A percentile compares a stretch with the other conserved stretches of the same genome.
phyloP scores from a whole-genome alignment of 1,284 basidiomycete species.

The Ceratobasidium sp. region DNA sequence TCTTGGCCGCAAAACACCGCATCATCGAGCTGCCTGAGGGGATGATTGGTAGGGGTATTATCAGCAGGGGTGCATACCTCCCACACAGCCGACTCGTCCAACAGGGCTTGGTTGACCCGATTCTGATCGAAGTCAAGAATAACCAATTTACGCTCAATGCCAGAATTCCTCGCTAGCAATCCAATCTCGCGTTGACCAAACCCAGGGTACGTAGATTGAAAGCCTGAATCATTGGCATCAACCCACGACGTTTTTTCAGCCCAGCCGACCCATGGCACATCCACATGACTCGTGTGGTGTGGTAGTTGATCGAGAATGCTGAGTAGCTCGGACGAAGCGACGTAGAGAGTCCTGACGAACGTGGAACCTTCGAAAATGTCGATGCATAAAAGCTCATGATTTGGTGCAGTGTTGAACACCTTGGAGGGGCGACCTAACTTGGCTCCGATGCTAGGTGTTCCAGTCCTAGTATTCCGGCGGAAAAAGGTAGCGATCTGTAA shows the following conservation, averaged over 20 bases:
- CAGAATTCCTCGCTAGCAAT: neutral
- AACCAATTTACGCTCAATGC: neutral
- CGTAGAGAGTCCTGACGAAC: neutral
- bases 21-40: neutral
- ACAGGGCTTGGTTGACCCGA: too few relatives aligned
- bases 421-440: neutral
- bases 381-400: neutral
- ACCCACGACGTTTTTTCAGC: neutral
- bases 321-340: neutral
- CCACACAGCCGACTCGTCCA: too few relatives aligned
- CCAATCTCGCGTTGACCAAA: neutral
- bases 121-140: neutral
- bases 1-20: neutral
- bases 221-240: neutral
- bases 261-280: constrained; percentile 7
- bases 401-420: neutral
- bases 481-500: neutral
- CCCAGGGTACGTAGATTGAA: neutral
- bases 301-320: neutral
- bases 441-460: neutral
- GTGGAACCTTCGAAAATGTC: neutral
- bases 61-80: neutral
- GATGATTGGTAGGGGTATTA: neutral
- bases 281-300: neutral
- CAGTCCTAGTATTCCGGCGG: neutral